These are phyloP conservation scores for Chenopodium suecicum DNA, from an alignment of 148 eudicot species.

Conservation along the genomic window DNA sequence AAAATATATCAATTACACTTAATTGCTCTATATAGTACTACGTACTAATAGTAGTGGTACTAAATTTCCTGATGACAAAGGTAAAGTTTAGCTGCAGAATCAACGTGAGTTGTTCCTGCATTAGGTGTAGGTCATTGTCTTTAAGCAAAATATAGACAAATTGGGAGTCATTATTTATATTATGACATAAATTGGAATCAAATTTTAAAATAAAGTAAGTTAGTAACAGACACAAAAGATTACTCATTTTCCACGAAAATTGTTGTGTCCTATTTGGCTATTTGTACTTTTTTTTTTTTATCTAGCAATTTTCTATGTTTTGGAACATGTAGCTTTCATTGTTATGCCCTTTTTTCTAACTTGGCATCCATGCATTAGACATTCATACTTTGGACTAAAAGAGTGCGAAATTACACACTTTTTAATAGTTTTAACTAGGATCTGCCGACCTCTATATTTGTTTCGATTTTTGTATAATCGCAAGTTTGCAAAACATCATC, in stretches of 20 bases:
- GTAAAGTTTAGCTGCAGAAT: not conserved
- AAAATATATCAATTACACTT: no score
- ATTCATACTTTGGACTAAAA: not conserved
- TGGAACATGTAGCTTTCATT: not conserved
- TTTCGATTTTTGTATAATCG: no score
- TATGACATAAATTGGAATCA: not conserved
- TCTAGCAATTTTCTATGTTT: not conserved
- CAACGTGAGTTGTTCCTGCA: slow-evolving; percentile 19
- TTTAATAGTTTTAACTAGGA: no score
- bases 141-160: not conserved
- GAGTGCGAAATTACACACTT: no score
- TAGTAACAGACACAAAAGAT: not conserved
- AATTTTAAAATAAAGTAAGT: not conserved
- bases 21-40: no score
- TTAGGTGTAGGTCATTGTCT: slow-evolving; percentile 10
- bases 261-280: not conserved
- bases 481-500: no score
- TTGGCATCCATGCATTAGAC: not conserved
- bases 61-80: not conserved
- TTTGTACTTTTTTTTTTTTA: not conserved
- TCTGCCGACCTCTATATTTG: no score
- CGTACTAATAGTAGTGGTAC: no score
- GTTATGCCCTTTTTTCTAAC: not conserved
- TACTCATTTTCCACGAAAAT: slow-evolving; percentile 1
- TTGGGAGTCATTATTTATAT: not conserved